Base-by-base conservation (phyloP, 169 alveolate species). In the Nephromyces sp. region DNA sequence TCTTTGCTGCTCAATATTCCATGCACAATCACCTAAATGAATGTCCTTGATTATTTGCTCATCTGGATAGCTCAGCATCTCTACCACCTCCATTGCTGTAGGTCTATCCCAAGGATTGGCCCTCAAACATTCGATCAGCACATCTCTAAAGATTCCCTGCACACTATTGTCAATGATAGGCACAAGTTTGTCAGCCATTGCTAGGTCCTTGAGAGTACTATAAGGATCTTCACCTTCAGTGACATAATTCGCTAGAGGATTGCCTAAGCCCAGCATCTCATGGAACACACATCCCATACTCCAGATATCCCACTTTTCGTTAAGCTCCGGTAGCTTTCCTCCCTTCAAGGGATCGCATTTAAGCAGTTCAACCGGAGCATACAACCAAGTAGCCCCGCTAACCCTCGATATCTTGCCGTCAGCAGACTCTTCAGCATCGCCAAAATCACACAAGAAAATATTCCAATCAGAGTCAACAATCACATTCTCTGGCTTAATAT, bases 381-480 rank as follows among this genome's bases (percentile, higher is more conserved):
- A 91, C 33, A 89, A 82, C 96, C 96, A 91, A 0, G 96, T 91
- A 53, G 96, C 96, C 2, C 96, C 96, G 0, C 92, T 85, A 1
- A 91, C 79, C 57, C 84, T 81, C 1, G 89, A 84, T 31, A 85
- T 86, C 31, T 71, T 74, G 24, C 92, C 93, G 65, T 82, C 85
- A n/a, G 82, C 81, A 28, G 87, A 78, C 33, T 88, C 96, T 70
- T 83, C 91, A 1, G 92, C 84, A 66, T 87, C 87, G 25, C 92
- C 92, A 74, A 87, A 87, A 63, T 87, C 92, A 70, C 92, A 87
- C 35, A 87, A 79, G 63, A 75, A 83, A 34, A 87, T 75, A 52
- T 73, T 79, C 79, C 81, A 82, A 74, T 83, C 74, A 43, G 73
- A 77, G 51, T 82, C 87, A 15, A 87, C 74, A 61, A 87, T 72